Evolutionary conservation across 192 early-diverging fungal species (phyloP), one percentile per base, ranked within the genome.

Genomic region (Gigaspora rosea): DNA sequence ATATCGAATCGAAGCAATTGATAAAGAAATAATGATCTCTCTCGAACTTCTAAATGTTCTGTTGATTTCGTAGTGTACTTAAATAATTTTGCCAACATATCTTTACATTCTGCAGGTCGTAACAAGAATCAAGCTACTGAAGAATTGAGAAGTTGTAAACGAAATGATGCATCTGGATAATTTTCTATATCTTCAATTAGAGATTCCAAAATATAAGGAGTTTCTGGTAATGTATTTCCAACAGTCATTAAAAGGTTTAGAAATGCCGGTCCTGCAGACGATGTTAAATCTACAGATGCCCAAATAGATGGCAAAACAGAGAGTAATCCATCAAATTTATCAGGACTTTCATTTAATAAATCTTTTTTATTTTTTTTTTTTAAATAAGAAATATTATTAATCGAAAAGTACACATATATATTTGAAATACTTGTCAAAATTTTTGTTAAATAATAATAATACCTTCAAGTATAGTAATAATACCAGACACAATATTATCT

Each of bases 181-280:
- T 58, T 13, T 46, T 73, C 72, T 12, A 73, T 22, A 57, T 46
- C 49, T 8, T 59, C 35, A 36, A 73, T 73, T 6, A 73, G 59
- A 0, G 57, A 73, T 61, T 73, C 72, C 8, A 73, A 18, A 32
- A 73, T 73, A 61, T 73, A 73, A 2, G 72, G 72, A 10, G 72
- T 20, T 61, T 73, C 72, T 12, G 57, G 46, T 22, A 73, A 27
- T 33, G 27, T 11, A 48, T 22, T 41, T 46, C 56, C 72, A 73
- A 59, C 20, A 32, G n/a, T 57, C 33, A 56, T 27, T 32, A 73
- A 61, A 33, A 73, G 57, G 8, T 73, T 57, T 27, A 73, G 57
- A 41, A 73, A 73, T 46, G 57, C 57, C 0, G 57, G 72, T n/a
- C 72, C 72, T 46, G 57, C 72, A 20, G 54, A 33, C 22, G 54